These are phyloP conservation scores for Isoetes taiwanensis DNA, from an alignment of 75 land plant genomes.

Conservation along the genomic window DNA sequence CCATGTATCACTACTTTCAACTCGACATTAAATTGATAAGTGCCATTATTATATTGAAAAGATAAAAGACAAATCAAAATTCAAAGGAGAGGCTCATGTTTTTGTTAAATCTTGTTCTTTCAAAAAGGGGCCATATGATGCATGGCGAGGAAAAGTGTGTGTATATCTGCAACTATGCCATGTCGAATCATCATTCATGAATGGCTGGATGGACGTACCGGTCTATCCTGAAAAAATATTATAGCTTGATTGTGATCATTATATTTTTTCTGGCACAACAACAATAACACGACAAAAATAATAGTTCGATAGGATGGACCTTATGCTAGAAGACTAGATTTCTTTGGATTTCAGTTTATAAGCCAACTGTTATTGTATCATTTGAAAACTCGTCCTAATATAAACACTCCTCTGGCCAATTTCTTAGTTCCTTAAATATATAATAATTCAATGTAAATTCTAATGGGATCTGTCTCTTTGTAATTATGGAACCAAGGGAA, in stretches of 20 bases:
- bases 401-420: not conserved
- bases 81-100: too few relatives aligned
- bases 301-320: slow-evolving; percentile 58
- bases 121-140: slow-evolving; percentile 69
- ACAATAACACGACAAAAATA: slow-evolving; percentile 40
- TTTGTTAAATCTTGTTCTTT: not conserved
- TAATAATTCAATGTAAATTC: not conserved
- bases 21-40: not conserved
- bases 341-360: slow-evolving; percentile 83
- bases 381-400: slow-evolving; percentile 58
- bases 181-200: slow-evolving; percentile 62
- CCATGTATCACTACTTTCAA: not conserved
- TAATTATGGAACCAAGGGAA: slow-evolving; percentile 81
- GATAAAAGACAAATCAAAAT: too few relatives aligned
- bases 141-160: slow-evolving; percentile 44
- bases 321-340: slow-evolving; percentile 83
- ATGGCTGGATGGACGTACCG: slow-evolving; percentile 86
- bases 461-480: not conserved
- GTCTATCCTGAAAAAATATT: slow-evolving; percentile 62
- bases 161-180: slow-evolving; percentile 69
- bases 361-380: slow-evolving; percentile 39
- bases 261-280: slow-evolving; percentile 55
- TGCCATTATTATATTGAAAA: not conserved
- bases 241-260: slow-evolving; percentile 93
- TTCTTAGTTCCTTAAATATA: not conserved